Evolutionary conservation across 805 yeast genomes (phyloP), one percentile per base, ranked within the genome.

Genomic region (Ogataea minuta): DNA sequence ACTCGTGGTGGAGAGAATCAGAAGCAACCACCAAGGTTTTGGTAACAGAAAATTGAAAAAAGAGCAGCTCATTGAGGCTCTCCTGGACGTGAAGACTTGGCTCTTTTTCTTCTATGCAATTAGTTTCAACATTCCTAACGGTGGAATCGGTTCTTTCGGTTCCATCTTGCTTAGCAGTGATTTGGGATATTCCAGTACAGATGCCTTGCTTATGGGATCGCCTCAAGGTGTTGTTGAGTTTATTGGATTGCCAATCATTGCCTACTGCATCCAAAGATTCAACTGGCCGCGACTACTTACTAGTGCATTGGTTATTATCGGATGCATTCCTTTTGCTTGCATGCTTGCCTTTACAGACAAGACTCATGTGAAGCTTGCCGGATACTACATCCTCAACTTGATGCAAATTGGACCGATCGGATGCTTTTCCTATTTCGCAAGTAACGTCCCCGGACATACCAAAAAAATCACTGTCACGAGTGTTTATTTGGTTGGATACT

Each of bases 361-460:
- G 23, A 39, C 31, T 8, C 41, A 49, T 6, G 57, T 52, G 9
- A 44, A 52, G 44, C 44, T 58, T 17, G 59, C 62, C 3, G 68
- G 67, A 2, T 48, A 49, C 35, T 54, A 47, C 30, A 28, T 54
- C 23, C 36, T 49, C 35, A 42, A 33, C 13, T 19, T 52, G 25
- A 6, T 38, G 43, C 39, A 37, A 36, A 35, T 43, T 34, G 31
- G 52, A 37, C 31, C 49, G 38, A 49, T 48, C 48, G 34, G 59
- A 52, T 17, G 63, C 55, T 16, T 44, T 20, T 44, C 49, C 13
- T 41, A 37, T 19, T 46, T 43, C 32, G 50, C 45, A 9, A 28
- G 39, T 15, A 56, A 82, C 55, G 70, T 77, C 20, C 77, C 86
- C 1, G 91, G 91, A 3, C 74, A 76, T 44, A 80, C 84, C 9